A percentile compares a stretch with the other conserved stretches of the same genome.
These are phyloP conservation scores for Torulaspora maleeae DNA, from an alignment of 805 yeast species.

Conservation along the genomic window DNA sequence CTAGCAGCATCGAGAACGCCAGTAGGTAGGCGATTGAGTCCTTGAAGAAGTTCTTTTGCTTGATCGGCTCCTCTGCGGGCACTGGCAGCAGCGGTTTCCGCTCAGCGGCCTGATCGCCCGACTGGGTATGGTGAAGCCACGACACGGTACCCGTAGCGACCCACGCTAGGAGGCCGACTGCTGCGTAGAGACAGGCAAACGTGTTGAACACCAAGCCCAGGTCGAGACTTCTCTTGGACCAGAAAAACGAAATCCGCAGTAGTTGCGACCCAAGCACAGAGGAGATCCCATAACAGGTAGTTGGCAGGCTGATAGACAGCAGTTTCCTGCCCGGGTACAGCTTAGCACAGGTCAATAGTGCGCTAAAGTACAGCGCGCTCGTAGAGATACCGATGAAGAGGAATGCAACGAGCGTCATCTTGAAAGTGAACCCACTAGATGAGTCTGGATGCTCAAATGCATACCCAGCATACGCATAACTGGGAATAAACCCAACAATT, in stretches of 20 bases:
- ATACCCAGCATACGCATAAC: constrained; percentile 51
- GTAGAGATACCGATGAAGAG: constrained; percentile 66
- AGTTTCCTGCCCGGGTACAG: constrained; percentile 75
- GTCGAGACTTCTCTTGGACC: constrained; percentile 38
- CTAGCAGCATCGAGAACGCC: constrained; percentile 57
- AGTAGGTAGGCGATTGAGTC: constrained; percentile 62
- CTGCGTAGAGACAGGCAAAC: constrained; percentile 49
- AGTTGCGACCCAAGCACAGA: constrained; percentile 69
- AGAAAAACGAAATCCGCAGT: constrained; percentile 42
- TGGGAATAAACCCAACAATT: constrained; percentile 58
- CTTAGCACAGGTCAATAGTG: constrained; percentile 76
- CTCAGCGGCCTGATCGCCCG: constrained; percentile 19
- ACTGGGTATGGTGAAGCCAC: constrained; percentile 41
- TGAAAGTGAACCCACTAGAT: constrained; percentile 26
- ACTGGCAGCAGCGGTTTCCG: constrained; percentile 27
- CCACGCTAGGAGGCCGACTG: constrained; percentile 58
- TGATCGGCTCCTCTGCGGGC: constrained; percentile 31
- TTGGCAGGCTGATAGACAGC: constrained; percentile 81
- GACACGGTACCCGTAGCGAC: constrained; percentile 60
- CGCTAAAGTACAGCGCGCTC: constrained; percentile 64
- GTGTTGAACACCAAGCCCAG: constrained; percentile 49
- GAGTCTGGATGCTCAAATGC: constrained; percentile 29
- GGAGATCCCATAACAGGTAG: constrained; percentile 80
- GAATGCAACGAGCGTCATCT: constrained; percentile 47
- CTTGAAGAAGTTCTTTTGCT: constrained; percentile 37